These are phyloP conservation scores for Colletotrichum noveboracense DNA, from an alignment of 2,329 filamentous ascomycete genomes.

Conservation along the genomic window DNA sequence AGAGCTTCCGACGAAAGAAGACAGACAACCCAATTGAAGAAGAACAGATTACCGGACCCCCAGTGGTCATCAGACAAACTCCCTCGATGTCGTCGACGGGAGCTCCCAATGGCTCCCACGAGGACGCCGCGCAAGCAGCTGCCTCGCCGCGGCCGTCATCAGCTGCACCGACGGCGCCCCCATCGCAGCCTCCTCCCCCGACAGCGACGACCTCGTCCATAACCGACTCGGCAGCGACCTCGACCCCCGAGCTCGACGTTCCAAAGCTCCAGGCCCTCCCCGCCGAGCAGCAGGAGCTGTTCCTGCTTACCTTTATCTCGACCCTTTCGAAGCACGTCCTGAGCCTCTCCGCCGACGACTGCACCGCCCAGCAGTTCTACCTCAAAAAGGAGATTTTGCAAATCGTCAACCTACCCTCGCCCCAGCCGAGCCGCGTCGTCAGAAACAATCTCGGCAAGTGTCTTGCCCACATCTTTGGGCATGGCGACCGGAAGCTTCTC, in stretches of 20 bases:
- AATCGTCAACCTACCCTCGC: constrained; percentile 82
- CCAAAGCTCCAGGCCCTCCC: constrained; percentile 88
- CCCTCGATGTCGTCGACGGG: constrained; percentile 41
- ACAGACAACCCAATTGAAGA: background rate
- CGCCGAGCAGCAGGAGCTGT: constrained; percentile 94
- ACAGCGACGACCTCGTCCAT: constrained; percentile 34
- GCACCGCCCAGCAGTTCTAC: constrained; percentile 87
- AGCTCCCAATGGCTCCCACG: constrained; percentile 39
- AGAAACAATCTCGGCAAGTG: constrained; percentile 88
- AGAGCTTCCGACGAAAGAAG: constrained; percentile 2
- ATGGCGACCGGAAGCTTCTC: constrained; percentile 88
- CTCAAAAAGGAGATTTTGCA: constrained; percentile 95
- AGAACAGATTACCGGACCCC: background rate
- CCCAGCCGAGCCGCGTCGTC: constrained; percentile 85
- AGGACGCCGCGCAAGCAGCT: constrained; percentile 24
- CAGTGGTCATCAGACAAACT: background rate
- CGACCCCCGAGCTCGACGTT: constrained; percentile 83
- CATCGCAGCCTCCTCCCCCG: constrained; percentile 18
- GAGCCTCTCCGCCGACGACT: constrained; percentile 75
- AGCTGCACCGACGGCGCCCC: constrained; percentile 20
- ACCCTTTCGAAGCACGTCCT: constrained; percentile 82
- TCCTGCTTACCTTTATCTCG: constrained; percentile 87
- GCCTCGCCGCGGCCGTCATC: constrained; percentile 23
- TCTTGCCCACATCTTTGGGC: constrained; percentile 80
- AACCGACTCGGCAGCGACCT: constrained; percentile 45